Evolutionary conservation across 2,329 filamentous ascomycete genomes (phyloP), one percentile per base, ranked within the genome.

Genomic region (Stemphylium lycopersici): DNA sequence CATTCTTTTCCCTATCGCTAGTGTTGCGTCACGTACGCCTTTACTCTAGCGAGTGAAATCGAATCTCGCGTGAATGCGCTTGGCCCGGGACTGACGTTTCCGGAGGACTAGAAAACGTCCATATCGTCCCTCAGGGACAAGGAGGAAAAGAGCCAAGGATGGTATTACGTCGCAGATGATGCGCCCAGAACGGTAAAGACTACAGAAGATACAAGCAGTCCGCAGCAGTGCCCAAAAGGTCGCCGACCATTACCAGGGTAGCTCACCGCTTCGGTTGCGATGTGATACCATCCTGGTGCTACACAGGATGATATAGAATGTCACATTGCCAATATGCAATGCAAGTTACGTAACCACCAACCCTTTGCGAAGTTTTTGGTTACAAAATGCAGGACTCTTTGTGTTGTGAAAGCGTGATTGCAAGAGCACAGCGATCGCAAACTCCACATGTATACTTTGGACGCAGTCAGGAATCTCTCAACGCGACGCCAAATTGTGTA

Each of bases 181-280:
- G 26, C 29, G n/a, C 39, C 39, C 8, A 26, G 29, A 42, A 26
- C 31, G 15, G 29, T 12, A 13, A 44, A 33, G 22, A 12, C 26
- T 29, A 31, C 22, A 24, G 36, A 42, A 18, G n/a, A 34, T 51
- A 31, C 16, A 41, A 40, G 8, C 49, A 24, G 36, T 12, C 8
- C 7, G 8, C 29, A 20, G 11, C 34, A 16, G 29, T 41, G 41
- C 41, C 48, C n/a, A 52, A 45, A 34, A 40, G 39, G 39, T 61
- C 60, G 60, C 57, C 60, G 60, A 60, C 56, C 54, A 55, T 51
- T 59, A 32, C 22, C 43, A 58, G 49, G 43, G 34, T 44, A 55
- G 46, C 53, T 54, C 46, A 61, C 58, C 48, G 50, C 56, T 39
- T 37, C 18, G 44, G 16, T 52, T 48, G 34, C 48, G 34, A 49